Evolutionary conservation across 2,329 filamentous ascomycete species (phyloP).

Genomic region (Thelonectria rubi): DNA sequence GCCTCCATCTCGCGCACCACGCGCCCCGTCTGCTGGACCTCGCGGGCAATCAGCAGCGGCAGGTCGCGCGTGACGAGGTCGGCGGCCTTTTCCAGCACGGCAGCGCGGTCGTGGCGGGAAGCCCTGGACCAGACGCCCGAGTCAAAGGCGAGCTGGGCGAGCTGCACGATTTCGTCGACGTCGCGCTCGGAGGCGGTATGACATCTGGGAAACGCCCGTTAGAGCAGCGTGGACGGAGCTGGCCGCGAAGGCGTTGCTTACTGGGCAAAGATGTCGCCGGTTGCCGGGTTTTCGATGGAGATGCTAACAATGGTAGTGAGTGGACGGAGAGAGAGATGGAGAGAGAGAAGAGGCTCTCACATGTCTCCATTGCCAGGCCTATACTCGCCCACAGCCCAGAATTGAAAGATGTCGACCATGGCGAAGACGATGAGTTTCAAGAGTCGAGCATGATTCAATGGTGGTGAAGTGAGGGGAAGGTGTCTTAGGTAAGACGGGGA

Average conservation of each 20-base stretch:
- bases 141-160: slow-evolving; percentile 72
- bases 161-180: slow-evolving; percentile 41
- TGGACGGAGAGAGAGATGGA: background rate
- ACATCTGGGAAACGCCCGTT: slow-evolving; percentile 29
- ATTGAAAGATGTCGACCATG: slow-evolving; percentile 15
- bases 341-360: slow-evolving; percentile 49
- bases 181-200: slow-evolving; percentile 44
- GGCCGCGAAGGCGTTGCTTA: slow-evolving; percentile 41
- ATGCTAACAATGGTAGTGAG: slow-evolving; percentile 50
- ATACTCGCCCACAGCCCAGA: slow-evolving; percentile 42
- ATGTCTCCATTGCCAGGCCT: slow-evolving; percentile 53
- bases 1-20: slow-evolving; percentile 75
- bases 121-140: slow-evolving; percentile 71
- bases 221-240: background rate
- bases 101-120: slow-evolving; percentile 66
- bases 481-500: too few species aligned
- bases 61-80: slow-evolving; percentile 61
- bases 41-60: slow-evolving; percentile 66
- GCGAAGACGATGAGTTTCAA: background rate
- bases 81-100: slow-evolving; percentile 69
- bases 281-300: slow-evolving; percentile 62
- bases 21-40: slow-evolving; percentile 74
- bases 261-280: slow-evolving; percentile 61
- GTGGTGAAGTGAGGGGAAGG: background rate
- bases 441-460: background rate